phyloP scores from a whole-genome alignment of 257 asterid genomes.

The Osmanthus fragrans region DNA sequence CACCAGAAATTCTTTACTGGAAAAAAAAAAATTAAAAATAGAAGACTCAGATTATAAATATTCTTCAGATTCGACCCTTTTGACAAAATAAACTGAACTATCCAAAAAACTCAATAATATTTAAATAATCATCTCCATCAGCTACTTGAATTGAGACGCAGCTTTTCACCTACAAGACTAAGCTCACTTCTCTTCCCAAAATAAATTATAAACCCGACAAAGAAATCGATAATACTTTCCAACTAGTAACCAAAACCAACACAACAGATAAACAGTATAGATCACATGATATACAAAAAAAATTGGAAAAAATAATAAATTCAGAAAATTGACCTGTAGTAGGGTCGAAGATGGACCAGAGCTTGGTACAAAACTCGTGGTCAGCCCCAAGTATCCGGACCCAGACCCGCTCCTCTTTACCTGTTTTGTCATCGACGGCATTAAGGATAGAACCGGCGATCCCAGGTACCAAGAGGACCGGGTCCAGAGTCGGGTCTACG shows the following conservation, averaged over 20 bases:
- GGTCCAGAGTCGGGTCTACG: conserved; percentile 42
- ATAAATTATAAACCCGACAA: not conserved
- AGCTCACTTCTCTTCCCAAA: not conserved
- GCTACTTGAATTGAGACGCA: not conserved
- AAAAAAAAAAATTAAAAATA: not conserved
- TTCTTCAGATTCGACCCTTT: not conserved
- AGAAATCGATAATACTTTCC: not conserved
- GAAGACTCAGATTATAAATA: not conserved
- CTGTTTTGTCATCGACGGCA: conserved; percentile 44
- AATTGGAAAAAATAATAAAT: not conserved
- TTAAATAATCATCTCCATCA: not conserved
- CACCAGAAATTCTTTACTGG: not conserved
- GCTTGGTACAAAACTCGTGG: conserved; percentile 51
- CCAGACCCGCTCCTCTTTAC: conserved; percentile 47
- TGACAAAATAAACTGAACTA: not conserved
- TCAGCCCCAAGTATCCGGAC: conserved; percentile 50
- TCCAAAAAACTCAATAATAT: not conserved
- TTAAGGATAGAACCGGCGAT: conserved; percentile 47
- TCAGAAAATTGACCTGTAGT: conserved; percentile 35
- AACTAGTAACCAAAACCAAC: not conserved
- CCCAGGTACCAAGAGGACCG: conserved; percentile 37
- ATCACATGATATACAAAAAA: not conserved
- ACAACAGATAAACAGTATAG: not conserved
- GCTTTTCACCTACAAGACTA: not conserved
- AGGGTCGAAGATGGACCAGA: conserved; percentile 52